Percentiles rank a stretch among this genome's conserved stretches.
phyloP scores from a whole-genome alignment of 2,329 filamentous ascomycete species.

The Penicillium digitatum region DNA sequence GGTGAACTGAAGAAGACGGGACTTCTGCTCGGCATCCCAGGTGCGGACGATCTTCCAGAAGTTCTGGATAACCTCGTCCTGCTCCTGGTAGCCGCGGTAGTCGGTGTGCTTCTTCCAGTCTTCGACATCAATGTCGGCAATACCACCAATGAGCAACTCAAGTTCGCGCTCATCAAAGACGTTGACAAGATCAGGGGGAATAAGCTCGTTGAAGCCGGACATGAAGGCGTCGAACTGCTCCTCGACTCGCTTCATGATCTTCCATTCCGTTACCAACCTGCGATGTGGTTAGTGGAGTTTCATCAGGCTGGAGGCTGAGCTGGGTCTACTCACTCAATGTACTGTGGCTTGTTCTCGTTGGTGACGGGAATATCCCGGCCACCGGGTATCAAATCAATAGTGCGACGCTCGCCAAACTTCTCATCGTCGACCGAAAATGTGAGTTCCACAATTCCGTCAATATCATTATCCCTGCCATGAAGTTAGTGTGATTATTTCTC shows the following conservation, averaged over 20 bases:
- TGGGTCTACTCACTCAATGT: slow-evolving; percentile 69
- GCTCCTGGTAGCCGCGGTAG: slow-evolving; percentile 97
- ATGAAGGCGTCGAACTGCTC: slow-evolving; percentile 99
- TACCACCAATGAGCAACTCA: slow-evolving; percentile 93
- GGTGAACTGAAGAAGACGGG: slow-evolving; percentile 89
- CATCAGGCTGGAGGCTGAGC: not conserved
- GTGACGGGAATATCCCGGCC: slow-evolving; percentile 93
- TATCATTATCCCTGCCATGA: slow-evolving; percentile 73
- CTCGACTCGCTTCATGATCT: slow-evolving; percentile 95
- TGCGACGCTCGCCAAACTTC: slow-evolving; percentile 88
- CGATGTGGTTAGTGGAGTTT: not conserved
- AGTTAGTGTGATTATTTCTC: slow-evolving; percentile 18
- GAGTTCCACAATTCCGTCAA: slow-evolving; percentile 88
- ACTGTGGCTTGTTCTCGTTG: slow-evolving; percentile 98
- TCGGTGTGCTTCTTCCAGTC: slow-evolving; percentile 99
- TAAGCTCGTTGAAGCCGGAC: slow-evolving; percentile 94
- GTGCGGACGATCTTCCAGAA: slow-evolving; percentile 95
- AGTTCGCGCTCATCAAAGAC: slow-evolving; percentile 98
- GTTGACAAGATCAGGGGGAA: slow-evolving; percentile 92
- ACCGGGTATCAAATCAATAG: slow-evolving; percentile 86
- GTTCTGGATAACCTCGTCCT: slow-evolving; percentile 93
- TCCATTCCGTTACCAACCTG: slow-evolving; percentile 94
- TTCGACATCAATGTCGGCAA: slow-evolving; percentile 98
- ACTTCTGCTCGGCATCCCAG: slow-evolving; percentile 99
- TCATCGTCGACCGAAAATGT: slow-evolving; percentile 98